Conservation (phyloP, 768 basidiomycete genomes). For the Macrolepiota albuminosa region DNA sequence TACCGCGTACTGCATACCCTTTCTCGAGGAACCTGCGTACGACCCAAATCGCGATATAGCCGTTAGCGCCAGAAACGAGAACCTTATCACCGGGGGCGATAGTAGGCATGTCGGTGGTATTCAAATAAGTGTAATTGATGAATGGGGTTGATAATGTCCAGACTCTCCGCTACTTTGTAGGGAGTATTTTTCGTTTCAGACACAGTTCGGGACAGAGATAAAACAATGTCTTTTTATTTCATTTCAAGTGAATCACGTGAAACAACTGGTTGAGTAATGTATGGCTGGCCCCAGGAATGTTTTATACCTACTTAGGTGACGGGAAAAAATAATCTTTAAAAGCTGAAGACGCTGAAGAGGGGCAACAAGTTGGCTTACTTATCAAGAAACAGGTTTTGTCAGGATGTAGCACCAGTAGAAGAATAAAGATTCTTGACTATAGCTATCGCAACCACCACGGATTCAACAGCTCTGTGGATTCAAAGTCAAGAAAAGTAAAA, state of each 20-base stretch:
- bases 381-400: neutral
- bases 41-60: conserved; percentile 27
- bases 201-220: too few relatives aligned
- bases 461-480: neutral
- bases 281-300: too few relatives aligned
- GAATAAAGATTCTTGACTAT: neutral
- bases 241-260: neutral
- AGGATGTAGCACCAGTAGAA: neutral
- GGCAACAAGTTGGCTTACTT: neutral
- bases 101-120: conserved; percentile 14
- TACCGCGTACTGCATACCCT: conserved; percentile 24
- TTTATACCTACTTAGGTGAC: neutral
- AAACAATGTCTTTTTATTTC: neutral
- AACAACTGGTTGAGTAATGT: neutral
- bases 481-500: neutral
- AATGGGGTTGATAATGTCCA: neutral
- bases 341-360: neutral
- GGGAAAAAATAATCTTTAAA: neutral
- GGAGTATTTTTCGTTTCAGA: neutral
- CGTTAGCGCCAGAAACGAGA: conserved; percentile 26
- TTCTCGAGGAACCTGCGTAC: conserved; percentile 23
- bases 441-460: neutral
- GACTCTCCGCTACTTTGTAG: neutral
- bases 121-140: neutral
- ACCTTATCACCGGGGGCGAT: conserved; percentile 18